phyloP scores from a whole-genome alignment of 768 basidiomycete genomes.

The Leccinum imitatum region DNA sequence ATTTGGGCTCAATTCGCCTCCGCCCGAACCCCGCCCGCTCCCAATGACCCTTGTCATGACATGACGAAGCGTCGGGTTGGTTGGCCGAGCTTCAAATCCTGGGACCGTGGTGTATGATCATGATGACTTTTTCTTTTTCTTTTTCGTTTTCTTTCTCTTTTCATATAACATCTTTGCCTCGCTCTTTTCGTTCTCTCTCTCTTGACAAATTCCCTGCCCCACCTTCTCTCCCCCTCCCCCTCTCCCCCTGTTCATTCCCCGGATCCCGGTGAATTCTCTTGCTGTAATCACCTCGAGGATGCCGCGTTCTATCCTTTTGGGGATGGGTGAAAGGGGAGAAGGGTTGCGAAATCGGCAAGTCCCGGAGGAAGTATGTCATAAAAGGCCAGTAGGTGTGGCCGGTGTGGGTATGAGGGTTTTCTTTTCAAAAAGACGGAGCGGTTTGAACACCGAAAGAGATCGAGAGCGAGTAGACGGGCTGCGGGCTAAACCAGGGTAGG shows the following conservation, averaged over 20 bases:
- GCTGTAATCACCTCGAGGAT: conserved; percentile 33
- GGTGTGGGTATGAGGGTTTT: conserved; percentile 18
- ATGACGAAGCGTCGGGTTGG: conserved; percentile 4
- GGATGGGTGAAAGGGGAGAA: background rate
- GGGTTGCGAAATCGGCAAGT: background rate
- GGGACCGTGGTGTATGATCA: background rate
- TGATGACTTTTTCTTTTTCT: background rate
- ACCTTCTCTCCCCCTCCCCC: background rate
- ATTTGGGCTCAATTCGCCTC: conserved; percentile 11
- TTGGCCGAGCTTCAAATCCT: background rate
- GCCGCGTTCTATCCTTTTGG: conserved; percentile 18
- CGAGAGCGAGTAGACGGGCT: background rate
- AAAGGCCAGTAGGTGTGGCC: background rate
- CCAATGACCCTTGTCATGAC: background rate
- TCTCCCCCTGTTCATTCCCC: background rate
- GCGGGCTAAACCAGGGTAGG: background rate
- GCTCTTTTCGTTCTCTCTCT: background rate
- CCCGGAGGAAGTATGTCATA: background rate
- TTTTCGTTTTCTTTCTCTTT: background rate
- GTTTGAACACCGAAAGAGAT: background rate
- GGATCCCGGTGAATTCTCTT: conserved; percentile 12
- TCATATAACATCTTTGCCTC: conserved; percentile 10
- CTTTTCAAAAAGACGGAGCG: background rate
- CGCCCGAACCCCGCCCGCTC: conserved; percentile 27
- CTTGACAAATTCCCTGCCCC: conserved; percentile 6